Evolutionary conservation across 768 basidiomycete genomes (phyloP).

Genomic region (Suillus occidentalis): DNA sequence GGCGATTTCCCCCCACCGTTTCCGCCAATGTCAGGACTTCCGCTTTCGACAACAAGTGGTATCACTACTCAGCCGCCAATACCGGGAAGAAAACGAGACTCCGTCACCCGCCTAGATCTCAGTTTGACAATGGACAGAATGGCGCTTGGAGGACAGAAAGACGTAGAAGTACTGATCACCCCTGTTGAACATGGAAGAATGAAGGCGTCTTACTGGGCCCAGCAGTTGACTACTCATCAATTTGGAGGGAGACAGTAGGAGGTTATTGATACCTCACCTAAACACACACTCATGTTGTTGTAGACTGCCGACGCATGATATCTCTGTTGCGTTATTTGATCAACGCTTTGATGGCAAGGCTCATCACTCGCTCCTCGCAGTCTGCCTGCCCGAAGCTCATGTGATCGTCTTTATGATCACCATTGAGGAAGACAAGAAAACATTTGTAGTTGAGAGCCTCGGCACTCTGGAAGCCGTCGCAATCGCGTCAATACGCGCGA

Average conservation of each 20-base stretch:
- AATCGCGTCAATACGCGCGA: slow-evolving; percentile 58
- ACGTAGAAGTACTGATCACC: slow-evolving; percentile 39
- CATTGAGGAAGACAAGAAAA: slow-evolving; percentile 38
- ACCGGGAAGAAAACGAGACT: slow-evolving; percentile 43
- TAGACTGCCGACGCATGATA: slow-evolving; percentile 19
- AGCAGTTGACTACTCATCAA: slow-evolving; percentile 53
- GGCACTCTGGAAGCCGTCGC: slow-evolving; percentile 47
- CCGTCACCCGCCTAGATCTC: slow-evolving; percentile 52
- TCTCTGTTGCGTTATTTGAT: slow-evolving; percentile 65
- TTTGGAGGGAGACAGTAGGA: slow-evolving; percentile 53
- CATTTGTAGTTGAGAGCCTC: slow-evolving; percentile 41
- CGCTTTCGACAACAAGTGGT: slow-evolving; percentile 53
- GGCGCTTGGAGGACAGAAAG: slow-evolving; percentile 55
- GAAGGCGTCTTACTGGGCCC: slow-evolving; percentile 75
- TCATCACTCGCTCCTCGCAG: slow-evolving; percentile 52
- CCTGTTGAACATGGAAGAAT: slow-evolving; percentile 62
- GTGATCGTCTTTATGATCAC: slow-evolving; percentile 50
- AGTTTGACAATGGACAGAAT: slow-evolving; percentile 67
- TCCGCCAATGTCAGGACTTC: slow-evolving; percentile 39
- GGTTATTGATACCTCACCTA: slow-evolving; percentile 7
- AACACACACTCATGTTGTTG: slow-evolving; percentile 9
- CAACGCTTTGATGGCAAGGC: slow-evolving; percentile 57
- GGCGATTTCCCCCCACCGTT: slow-evolving; percentile 33
- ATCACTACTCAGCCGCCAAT: slow-evolving; percentile 54
- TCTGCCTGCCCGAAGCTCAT: slow-evolving; percentile 52